Conservation (phyloP, 1,284 basidiomycete species). For the Ceratobasidium sp. region DNA sequence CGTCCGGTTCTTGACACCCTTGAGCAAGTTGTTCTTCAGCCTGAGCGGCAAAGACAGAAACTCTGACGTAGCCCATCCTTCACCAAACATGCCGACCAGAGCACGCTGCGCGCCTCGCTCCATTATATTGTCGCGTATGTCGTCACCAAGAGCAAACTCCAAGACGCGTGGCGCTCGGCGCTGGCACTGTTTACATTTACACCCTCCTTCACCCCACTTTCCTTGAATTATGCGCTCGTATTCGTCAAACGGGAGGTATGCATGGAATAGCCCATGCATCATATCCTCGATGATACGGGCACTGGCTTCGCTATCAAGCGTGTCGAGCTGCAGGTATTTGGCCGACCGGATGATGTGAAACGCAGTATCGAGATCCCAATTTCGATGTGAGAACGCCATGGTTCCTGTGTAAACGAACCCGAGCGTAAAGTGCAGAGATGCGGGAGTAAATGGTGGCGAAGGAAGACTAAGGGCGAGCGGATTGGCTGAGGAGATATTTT, state of each 20-base stretch:
- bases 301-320: conserved; percentile 80
- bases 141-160: conserved; percentile 75
- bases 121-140: conserved; percentile 76
- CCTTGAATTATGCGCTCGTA: conserved; percentile 73
- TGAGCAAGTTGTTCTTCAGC: conserved; percentile 70
- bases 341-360: conserved; percentile 89
- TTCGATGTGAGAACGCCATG: conserved; percentile 89
- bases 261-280: conserved; percentile 86
- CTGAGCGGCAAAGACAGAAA: conserved; percentile 74
- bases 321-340: conserved; percentile 78
- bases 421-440: conserved; percentile 92
- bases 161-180: conserved; percentile 79
- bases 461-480: conserved; percentile 73
- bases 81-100: conserved; percentile 80
- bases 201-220: conserved; percentile 78
- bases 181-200: conserved; percentile 81
- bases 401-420: conserved; percentile 95
- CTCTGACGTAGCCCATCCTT: conserved; percentile 83
- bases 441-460: conserved; percentile 93
- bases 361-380: conserved; percentile 90
- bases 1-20: conserved; percentile 72
- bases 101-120: conserved; percentile 75
- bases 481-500: conserved; percentile 50
- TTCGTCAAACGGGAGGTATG: conserved; percentile 76
- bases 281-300: conserved; percentile 85